Evolutionary conservation across 768 basidiomycete species (phyloP), one percentile per base, ranked within the genome.

Genomic region (Kondoa malvinella): DNA sequence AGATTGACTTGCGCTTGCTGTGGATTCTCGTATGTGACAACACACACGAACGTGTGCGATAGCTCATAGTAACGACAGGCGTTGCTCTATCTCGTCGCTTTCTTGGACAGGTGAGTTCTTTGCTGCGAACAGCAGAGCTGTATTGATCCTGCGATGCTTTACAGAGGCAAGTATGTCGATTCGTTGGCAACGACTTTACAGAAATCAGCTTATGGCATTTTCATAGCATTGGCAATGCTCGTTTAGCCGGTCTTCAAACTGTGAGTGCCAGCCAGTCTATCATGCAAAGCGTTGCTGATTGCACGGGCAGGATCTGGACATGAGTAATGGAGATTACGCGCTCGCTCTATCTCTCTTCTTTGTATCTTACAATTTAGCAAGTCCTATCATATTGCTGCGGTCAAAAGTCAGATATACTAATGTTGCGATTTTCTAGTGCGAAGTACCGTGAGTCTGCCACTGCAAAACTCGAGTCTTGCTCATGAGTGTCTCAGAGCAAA

Each of bases 401-500:
- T n/a, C n/a, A n/a, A n/a, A n/a, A n/a, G n/a, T n/a, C n/a, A n/a
- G n/a, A n/a, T n/a, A n/a, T n/a, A n/a, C n/a, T n/a, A n/a, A n/a
- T n/a, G n/a, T n/a, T n/a, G n/a, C n/a, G n/a, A n/a, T n/a, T n/a
- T n/a, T n/a, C n/a, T n/a, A n/a, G n/a, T n/a, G n/a, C n/a, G n/a
- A n/a, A n/a, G n/a, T n/a, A n/a, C n/a, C n/a, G n/a, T n/a, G n/a
- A n/a, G n/a, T n/a, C n/a, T n/a, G n/a, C n/a, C n/a, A n/a, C n/a
- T n/a, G n/a, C n/a, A 57, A 14, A 4, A 14, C 57, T 57, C 58
- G 34, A 34, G 4, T 30, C 56, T 30, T 66, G 64, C 31, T 72
- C 62, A 65, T 66, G 68, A 56, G 72, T 73, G 0, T 71, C 72
- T 12, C n/a, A n/a, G n/a, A n/a, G 68, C 71, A 16, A 73, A 73